Evolutionary conservation across 139 green algal species (phyloP).

Genomic region (Ettlia oleoabundans): DNA sequence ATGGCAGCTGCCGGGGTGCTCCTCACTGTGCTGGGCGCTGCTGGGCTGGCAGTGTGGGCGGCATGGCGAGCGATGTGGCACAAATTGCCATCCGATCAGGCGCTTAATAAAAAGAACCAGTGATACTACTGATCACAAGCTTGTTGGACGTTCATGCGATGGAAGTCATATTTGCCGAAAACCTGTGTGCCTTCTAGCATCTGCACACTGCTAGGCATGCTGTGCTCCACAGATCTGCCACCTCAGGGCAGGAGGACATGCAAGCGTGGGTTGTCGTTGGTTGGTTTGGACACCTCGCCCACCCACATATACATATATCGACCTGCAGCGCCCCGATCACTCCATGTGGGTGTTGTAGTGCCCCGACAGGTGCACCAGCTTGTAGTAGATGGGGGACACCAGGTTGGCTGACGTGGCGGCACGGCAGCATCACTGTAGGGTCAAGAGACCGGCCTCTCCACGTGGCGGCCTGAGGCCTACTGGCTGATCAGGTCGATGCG

Average conservation of each 20-base stretch:
- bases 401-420: background rate
- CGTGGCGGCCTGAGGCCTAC: no score
- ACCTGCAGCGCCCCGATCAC: conserved; percentile 51
- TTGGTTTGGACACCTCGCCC: no score
- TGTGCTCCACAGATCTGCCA: background rate
- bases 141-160: no score
- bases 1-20: background rate
- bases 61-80: background rate
- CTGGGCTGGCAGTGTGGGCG: background rate
- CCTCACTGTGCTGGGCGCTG: background rate
- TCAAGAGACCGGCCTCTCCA: conserved; percentile 17
- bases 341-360: conserved; percentile 69
- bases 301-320: no score
- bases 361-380: conserved; percentile 46
- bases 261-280: background rate
- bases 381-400: conserved; percentile 45
- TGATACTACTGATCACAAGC: no score
- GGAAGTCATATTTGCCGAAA: no score
- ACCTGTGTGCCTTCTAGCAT: background rate
- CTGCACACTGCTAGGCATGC: background rate
- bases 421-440: no score
- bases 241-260: background rate
- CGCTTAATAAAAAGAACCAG: no score
- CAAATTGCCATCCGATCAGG: no score
- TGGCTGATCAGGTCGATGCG: no score